A percentile compares a stretch with the other conserved stretches of the same genome.
These are phyloP conservation scores for Polyporus arcularius DNA, from an alignment of 768 basidiomycete genomes.

Conservation along the genomic window DNA sequence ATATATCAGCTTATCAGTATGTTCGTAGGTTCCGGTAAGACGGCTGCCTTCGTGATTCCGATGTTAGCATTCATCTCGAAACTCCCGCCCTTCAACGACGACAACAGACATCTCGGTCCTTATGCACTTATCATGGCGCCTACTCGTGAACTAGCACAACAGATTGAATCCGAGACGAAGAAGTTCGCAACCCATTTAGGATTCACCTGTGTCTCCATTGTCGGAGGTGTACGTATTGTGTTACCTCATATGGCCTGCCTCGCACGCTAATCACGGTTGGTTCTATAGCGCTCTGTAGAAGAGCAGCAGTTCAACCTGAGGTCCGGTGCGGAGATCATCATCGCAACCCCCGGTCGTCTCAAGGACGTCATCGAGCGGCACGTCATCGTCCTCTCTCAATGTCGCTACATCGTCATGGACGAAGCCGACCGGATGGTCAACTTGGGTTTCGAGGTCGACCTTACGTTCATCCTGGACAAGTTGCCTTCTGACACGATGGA, in stretches of 20 bases:
- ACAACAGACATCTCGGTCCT: slow-evolving; percentile 91
- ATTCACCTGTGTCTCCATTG: slow-evolving; percentile 95
- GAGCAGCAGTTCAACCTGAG: slow-evolving; percentile 98
- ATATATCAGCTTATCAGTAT: neutral
- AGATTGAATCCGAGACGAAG: slow-evolving; percentile 90
- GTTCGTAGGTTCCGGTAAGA: slow-evolving; percentile 90
- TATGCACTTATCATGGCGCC: slow-evolving; percentile 93
- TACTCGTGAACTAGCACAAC: slow-evolving; percentile 98
- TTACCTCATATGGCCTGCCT: slow-evolving; percentile 3
- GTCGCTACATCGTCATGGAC: slow-evolving; percentile 99
- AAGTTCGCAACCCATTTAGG: slow-evolving; percentile 92
- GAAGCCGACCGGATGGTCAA: slow-evolving; percentile 99
- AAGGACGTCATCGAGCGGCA: slow-evolving; percentile 97
- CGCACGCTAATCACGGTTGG: slow-evolving; percentile 12
- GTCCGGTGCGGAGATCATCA: slow-evolving; percentile 98
- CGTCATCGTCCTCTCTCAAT: slow-evolving; percentile 94
- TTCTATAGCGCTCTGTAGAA: slow-evolving; percentile 78
- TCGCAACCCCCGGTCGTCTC: slow-evolving; percentile 97
- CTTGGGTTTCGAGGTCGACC: slow-evolving; percentile 92
- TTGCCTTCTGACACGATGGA: slow-evolving; percentile 86
- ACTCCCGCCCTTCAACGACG: slow-evolving; percentile 85
- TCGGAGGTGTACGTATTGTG: slow-evolving; percentile 78
- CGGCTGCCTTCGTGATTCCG: slow-evolving; percentile 96
- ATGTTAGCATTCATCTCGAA: slow-evolving; percentile 94
- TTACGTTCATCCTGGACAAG: slow-evolving; percentile 93